Evolutionary conservation across 805 yeast species (phyloP), one percentile per base, ranked within the genome.

Genomic region (Saccharomycopsis malanga): DNA sequence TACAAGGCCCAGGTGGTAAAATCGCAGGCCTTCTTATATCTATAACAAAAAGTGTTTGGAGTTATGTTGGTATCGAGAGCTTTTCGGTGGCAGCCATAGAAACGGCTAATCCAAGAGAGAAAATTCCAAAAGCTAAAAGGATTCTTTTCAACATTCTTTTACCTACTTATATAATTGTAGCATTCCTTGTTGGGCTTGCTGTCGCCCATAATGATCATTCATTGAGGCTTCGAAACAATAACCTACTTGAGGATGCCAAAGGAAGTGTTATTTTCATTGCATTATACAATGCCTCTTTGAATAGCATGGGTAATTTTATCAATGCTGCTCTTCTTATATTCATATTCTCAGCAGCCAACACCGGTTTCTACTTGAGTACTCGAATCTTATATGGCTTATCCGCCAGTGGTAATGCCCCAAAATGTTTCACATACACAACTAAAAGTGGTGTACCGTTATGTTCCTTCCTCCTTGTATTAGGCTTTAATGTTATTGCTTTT

Each of bases 21-120:
- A 79, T 81, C 57, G 77, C 78, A 21, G 68, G 84, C 1, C 81
- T 80, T 54, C 69, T 71, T 46, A 70, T 81, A 44, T 82, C 78
- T 41, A 72, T 77, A 36, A 82, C 85, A 15, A 46, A 49, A 42
- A 39, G 43, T n/a, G 76, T 81, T 2, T 83, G 81, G 60, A 84
- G 88, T 7, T 83, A 71, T 58, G 72, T 79, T 35, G 89, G 88
- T 56, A 75, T 83, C 21, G 88, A 83, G 63, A 61, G 72, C 22
- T 79, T 82, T 51, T 87, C 84, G 60, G 73, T 83, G 50, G 79
- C 87, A 6, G 83, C 82, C 49, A 84, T 85, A 37, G 91, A 83
- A 66, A 78, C 84, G 42, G 70, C 77, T 54, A 76, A 72, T 71
- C 87, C 91, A 41, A 68, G 86, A 58, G 69, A 70, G 53, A 73